Evolutionary conservation across 768 basidiomycete species (phyloP).

Genomic region (Psilocybe sp.): DNA sequence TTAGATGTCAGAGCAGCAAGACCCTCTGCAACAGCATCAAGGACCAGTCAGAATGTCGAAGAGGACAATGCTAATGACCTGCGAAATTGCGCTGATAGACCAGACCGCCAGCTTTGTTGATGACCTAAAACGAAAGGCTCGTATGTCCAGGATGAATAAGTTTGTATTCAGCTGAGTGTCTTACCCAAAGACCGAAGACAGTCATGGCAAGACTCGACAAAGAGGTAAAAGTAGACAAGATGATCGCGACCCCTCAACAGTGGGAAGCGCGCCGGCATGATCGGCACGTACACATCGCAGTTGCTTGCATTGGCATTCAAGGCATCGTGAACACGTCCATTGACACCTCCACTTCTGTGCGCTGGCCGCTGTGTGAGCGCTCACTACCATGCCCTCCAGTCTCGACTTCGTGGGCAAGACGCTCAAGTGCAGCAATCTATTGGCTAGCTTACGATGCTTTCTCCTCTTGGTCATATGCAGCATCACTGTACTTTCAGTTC

Average conservation of each 20-base stretch:
- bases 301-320: too few species aligned
- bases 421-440: neutral
- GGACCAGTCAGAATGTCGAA: constrained; percentile 10
- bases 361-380: too few species aligned
- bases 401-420: too few species aligned
- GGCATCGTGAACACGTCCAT: too few species aligned
- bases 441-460: neutral
- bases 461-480: constrained; percentile 15
- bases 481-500: constrained; percentile 27
- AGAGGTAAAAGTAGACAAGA: neutral
- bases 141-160: constrained; percentile 3
- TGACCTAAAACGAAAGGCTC: constrained; percentile 53
- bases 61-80: constrained; percentile 44
- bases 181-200: constrained; percentile 81
- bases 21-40: constrained; percentile 59
- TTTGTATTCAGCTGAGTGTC: constrained; percentile 11
- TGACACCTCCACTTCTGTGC: too few species aligned
- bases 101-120: constrained; percentile 97
- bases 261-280: neutral
- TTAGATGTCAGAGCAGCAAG: constrained; percentile 88
- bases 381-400: too few species aligned
- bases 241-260: neutral
- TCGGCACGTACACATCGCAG: too few species aligned
- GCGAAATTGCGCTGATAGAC: constrained; percentile 92
- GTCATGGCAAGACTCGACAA: constrained; percentile 44